A percentile compares a stretch with the other conserved stretches of the same genome.
These are phyloP conservation scores for Tolypocladium pustulatum DNA, from an alignment of 2,329 filamentous ascomycete species.

Conservation along the genomic window DNA sequence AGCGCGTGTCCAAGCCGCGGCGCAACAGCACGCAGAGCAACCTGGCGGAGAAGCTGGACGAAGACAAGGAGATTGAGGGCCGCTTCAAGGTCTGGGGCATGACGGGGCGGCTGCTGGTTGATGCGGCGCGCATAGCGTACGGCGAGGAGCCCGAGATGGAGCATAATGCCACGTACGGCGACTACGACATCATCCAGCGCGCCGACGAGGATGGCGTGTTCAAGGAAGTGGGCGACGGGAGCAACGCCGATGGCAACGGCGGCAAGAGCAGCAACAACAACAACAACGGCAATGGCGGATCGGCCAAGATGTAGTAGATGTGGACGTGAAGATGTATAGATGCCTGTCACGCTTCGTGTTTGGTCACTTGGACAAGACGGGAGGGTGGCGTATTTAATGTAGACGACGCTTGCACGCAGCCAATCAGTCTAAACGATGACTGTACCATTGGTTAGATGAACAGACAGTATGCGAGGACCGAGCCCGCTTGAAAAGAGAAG, in stretches of 20 bases:
- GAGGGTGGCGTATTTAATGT: neutral
- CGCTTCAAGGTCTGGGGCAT: constrained; percentile 88
- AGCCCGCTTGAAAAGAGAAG: neutral
- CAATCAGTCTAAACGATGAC: neutral
- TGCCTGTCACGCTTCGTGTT: neutral
- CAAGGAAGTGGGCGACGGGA: constrained; percentile 25
- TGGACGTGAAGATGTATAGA: neutral
- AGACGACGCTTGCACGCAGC: neutral
- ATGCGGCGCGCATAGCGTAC: constrained; percentile 78
- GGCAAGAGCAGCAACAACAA: too few relatives aligned
- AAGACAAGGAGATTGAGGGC: constrained; percentile 33
- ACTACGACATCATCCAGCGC: constrained; percentile 37
- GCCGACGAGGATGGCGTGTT: constrained; percentile 35
- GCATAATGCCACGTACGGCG: constrained; percentile 43
- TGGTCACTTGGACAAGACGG: neutral
- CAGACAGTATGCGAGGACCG: neutral
- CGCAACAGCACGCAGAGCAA: constrained; percentile 30
- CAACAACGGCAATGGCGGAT: constrained; percentile 14
- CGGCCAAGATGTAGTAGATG: constrained; percentile 18
- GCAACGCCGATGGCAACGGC: constrained; percentile 15
- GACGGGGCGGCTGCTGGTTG: constrained; percentile 84
- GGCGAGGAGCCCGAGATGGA: constrained; percentile 77
- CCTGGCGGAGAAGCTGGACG: constrained; percentile 32
- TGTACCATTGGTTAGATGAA: neutral
- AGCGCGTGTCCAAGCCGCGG: constrained; percentile 55